Evolutionary conservation across 345 rosid species (phyloP), one percentile per base, ranked within the genome.

Genomic region (Populus tremula): DNA sequence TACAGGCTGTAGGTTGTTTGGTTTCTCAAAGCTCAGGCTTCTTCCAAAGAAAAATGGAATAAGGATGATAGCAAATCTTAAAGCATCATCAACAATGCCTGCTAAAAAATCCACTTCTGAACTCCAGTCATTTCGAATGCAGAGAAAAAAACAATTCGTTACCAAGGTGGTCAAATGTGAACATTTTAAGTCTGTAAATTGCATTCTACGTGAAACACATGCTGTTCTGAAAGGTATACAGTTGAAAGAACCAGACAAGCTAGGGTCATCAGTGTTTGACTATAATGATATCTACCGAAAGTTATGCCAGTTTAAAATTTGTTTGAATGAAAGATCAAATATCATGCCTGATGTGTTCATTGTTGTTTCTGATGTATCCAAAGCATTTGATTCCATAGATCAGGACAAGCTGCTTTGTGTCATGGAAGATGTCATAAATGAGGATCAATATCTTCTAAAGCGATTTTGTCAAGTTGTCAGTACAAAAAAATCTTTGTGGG

Each of bases 181-280:
- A 59, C 69, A 62, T 65, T 84, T 87, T 70, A 86, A 74, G 75
- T 80, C 93, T 38, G 88, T 83, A 71, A 91, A 91, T 75, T 61
- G 41, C 70, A 82, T 84, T 84, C 93, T 94, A 31, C 90, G 91
- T 74, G 94, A 86, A 38, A 81, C 85, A 18, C 89, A 90, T 78
- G 91, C 92, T 69, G 90, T 91, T 83, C 86, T 94, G 71, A 94
- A 89, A 84, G 90, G 91, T 76, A 81, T 91, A 47, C 87, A 86
- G 79, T 79, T 80, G 77, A 90, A 90, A 81, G 91, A 89, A 80
- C 92, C 91, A 54, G 86, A 88, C 75, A 84, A 83, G 80, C 80
- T 91, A 72, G 95, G 98, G 21, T 89, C 97, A 61, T 90, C 93
- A 27, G 94, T 94, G 62, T 94, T 88, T 88, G 96, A 94, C 84